Conservation (phyloP, 257 asterid species). For the Parsonsia alboflavescens region DNA sequence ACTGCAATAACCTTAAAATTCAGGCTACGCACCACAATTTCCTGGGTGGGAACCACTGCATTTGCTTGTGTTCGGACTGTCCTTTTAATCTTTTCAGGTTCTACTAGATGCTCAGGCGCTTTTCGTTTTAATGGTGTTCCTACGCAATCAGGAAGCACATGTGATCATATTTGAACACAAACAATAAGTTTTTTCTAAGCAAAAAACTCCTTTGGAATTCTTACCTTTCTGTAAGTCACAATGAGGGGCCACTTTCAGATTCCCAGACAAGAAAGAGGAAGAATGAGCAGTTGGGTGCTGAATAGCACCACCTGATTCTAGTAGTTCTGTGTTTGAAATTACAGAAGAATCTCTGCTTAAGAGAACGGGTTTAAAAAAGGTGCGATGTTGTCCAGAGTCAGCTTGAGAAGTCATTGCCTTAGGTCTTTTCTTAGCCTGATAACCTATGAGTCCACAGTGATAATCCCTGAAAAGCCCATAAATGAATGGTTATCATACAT, state of each 20-base stretch:
- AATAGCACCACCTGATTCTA: constrained; percentile 27
- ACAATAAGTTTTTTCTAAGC: background rate
- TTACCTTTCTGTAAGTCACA: constrained; percentile 5
- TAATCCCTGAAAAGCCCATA: constrained; percentile 15
- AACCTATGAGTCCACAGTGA: constrained; percentile 84
- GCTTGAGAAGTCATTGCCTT: constrained; percentile 27
- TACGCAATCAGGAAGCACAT: constrained; percentile 20
- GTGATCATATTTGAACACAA: background rate
- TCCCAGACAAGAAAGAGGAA: constrained; percentile 20
- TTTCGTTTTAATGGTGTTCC: constrained; percentile 49
- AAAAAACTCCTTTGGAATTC: background rate
- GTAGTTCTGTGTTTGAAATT: constrained; percentile 25
- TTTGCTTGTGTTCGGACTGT: constrained; percentile 25
- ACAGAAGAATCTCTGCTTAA: constrained; percentile 33
- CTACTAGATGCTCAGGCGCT: constrained; percentile 31
- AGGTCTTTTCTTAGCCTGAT: constrained; percentile 36
- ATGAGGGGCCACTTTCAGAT: constrained; percentile 9
- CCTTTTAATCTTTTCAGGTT: constrained; percentile 43
- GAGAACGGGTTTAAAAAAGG: constrained; percentile 42
- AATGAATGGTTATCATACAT: background rate
- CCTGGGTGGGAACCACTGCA: constrained; percentile 11
- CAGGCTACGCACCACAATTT: constrained; percentile 31
- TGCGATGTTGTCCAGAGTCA: constrained; percentile 25
- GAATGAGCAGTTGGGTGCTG: constrained; percentile 16
- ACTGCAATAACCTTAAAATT: background rate